Evolutionary conservation across 129 eudicot species (phyloP), one percentile per base, ranked within the genome.

Genomic region (Oenanthe sinensis): DNA sequence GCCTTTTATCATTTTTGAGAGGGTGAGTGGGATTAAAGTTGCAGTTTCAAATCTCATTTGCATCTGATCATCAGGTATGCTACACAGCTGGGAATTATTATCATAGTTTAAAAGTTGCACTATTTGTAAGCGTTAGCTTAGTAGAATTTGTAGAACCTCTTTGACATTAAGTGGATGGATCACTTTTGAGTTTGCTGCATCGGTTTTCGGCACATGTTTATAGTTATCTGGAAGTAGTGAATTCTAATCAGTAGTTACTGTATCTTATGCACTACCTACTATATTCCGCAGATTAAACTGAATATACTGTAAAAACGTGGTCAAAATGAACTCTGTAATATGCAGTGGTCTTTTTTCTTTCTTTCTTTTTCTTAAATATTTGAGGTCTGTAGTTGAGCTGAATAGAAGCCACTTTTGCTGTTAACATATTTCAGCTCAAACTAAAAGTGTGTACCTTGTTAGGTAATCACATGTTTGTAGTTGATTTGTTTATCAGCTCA

Each of bases 1-100:
- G 22, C 37, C 82, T 76, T 73, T 16, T 44, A 36, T 78, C 20
- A 65, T 74, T 75, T 82, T 45, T 74, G 55, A 40, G 48, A 72
- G 48, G 28, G 52, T 26, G 10, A n/a, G 36, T 15, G 52, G 50
- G 52, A 72, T 72, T 42, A 22, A 39, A 43, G 28, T 43, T 20
- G 76, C 54, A 72, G 19, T 72, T n/a, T 17, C 15, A 22, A 26
- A 44, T 74, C n/a, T 16, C 8, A 16, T 43, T 24, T 65, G 37
- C 40, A 65, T 65, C 71, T 65, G 71, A 65, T 65, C 69, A 62
- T 24, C 20, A 28, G 42, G 42, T 65, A 65, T 65, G 71, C 71
- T 65, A 65, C 40, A 30, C 8, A 30, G 22, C 58, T 8, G n/a
- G 24, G 40, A 24, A 15, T 69, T 14, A 69, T 69, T 69, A 69